Base-by-base conservation (phyloP, 495 filamentous ascomycete species). In the Immersiella caudata region DNA sequence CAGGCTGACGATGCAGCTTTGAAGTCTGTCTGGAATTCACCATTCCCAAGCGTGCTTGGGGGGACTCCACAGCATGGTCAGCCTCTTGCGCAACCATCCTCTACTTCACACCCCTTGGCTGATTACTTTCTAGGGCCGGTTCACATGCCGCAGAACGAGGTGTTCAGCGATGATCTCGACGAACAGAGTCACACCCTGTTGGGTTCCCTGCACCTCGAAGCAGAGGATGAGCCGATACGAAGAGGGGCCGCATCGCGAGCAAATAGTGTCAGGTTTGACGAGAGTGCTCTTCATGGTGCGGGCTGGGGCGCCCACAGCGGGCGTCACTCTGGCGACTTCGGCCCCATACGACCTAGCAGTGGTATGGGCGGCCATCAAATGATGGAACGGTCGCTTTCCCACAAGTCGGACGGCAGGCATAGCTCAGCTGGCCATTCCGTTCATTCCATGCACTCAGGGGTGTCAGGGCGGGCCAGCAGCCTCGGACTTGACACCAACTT, bases 181-280 rank as follows among this genome's bases (percentile, higher is more conserved):
- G 92, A 92, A 59, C 89, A 91, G 63, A 83, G 87, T 60, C 87
- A 88, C 67, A 88, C 84, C 64, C 82, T 94, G 68, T 79, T 93
- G 18, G 88, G 87, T 51, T 88, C 89, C 27, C 84, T 97, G 62
- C 92, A 92, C 18, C 81, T 98, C 8, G 78, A 76, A 63, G 82
- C 89, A 6, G 94, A 97, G 66, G 93, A 98, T 51, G 94, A 97
- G 75, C 96, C 94, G 3, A 76, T 81, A 51, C 85, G 96, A 65
- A 87, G 96, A 64, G 95, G 95, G 24, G 82, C 79, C 6, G 89
- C 93, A 33, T 99, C 96, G 29, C 85, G 95, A 69, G 95, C 95
- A 22, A 98, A 98, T 73, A 98, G 96, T 77, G 95, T 99, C 68
- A 91, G 95, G n/a, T 99, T 99, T 72, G 95, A 99, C 74, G 94